phyloP scores from a whole-genome alignment of 2,329 filamentous ascomycete genomes.

The Penicillium sumatraense region DNA sequence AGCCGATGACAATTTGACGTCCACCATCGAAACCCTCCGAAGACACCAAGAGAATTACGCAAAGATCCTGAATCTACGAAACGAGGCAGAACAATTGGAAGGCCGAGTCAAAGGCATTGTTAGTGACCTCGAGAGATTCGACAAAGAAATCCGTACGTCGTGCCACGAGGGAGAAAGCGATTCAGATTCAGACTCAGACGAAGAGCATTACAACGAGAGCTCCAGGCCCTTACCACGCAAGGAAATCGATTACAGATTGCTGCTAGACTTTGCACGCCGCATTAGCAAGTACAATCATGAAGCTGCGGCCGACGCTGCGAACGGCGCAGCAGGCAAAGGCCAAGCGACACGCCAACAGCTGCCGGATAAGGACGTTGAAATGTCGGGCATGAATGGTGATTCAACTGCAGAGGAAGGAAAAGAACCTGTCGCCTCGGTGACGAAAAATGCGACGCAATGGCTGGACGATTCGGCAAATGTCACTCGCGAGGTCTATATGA shows the following conservation, averaged over 20 bases:
- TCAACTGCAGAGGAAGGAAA: conserved; percentile 21
- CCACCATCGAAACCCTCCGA: conserved; percentile 48
- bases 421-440: conserved; percentile 42
- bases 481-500: conserved; percentile 45
- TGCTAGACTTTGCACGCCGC: conserved; percentile 50
- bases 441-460: conserved; percentile 47
- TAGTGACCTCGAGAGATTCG: conserved; percentile 42
- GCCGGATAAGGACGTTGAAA: conserved; percentile 36
- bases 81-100: conserved; percentile 46
- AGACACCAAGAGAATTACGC: conserved; percentile 51
- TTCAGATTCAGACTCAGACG: conserved; percentile 34
- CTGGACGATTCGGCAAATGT: conserved; percentile 47
- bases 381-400: conserved; percentile 39
- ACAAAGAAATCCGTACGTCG: conserved; percentile 43
- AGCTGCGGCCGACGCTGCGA: conserved; percentile 48
- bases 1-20: conserved; percentile 47
- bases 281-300: conserved; percentile 54
- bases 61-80: conserved; percentile 45
- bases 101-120: conserved; percentile 48
- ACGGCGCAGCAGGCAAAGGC: conserved; percentile 26
- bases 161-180: conserved; percentile 39
- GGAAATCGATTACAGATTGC: conserved; percentile 49
- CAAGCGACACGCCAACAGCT: conserved; percentile 23
- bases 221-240: conserved; percentile 22
- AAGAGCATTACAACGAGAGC: conserved; percentile 19